Percentiles rank a stretch among this genome's conserved stretches.
Conservation (phyloP, 768 basidiomycete genomes). For the Pisolithus marmoratus region DNA sequence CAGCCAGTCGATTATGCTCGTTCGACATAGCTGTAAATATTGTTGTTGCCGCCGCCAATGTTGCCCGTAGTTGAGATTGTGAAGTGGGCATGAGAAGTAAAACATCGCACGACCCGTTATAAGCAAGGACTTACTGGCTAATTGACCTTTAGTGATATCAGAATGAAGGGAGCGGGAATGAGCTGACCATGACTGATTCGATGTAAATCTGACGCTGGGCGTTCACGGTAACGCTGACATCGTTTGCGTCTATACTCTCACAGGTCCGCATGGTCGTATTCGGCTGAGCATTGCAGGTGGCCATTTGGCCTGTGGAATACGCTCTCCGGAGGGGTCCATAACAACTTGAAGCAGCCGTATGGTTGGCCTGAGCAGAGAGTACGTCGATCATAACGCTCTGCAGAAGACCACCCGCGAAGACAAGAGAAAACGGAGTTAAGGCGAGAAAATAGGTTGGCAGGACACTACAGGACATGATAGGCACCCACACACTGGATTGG, state of each 20-base stretch:
- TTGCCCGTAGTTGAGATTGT: constrained; percentile 39
- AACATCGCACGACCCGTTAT: background rate
- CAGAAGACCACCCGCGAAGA: constrained; percentile 59
- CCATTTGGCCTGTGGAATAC: constrained; percentile 68
- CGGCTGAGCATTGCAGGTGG: constrained; percentile 47
- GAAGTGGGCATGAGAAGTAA: constrained; percentile 31
- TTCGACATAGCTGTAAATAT: constrained; percentile 60
- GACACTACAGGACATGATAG: constrained; percentile 73
- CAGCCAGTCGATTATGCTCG: constrained; percentile 54
- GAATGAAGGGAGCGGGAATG: constrained; percentile 54
- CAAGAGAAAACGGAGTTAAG: constrained; percentile 69
- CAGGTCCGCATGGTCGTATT: constrained; percentile 49
- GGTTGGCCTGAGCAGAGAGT: constrained; percentile 59
- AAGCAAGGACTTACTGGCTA: constrained; percentile 39
- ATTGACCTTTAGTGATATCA: constrained; percentile 53
- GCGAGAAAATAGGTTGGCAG: constrained; percentile 75
- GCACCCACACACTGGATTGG: constrained; percentile 69
- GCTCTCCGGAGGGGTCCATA: constrained; percentile 55
- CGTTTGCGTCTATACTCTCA: constrained; percentile 37
- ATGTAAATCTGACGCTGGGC: constrained; percentile 54
- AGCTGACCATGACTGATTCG: constrained; percentile 52
- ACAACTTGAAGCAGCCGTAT: constrained; percentile 58
- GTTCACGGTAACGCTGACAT: constrained; percentile 55
- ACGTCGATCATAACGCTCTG: constrained; percentile 74
- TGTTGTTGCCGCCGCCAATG: constrained; percentile 62